phyloP scores from a whole-genome alignment of 768 basidiomycete genomes.

The Tylopilus subfusipes region DNA sequence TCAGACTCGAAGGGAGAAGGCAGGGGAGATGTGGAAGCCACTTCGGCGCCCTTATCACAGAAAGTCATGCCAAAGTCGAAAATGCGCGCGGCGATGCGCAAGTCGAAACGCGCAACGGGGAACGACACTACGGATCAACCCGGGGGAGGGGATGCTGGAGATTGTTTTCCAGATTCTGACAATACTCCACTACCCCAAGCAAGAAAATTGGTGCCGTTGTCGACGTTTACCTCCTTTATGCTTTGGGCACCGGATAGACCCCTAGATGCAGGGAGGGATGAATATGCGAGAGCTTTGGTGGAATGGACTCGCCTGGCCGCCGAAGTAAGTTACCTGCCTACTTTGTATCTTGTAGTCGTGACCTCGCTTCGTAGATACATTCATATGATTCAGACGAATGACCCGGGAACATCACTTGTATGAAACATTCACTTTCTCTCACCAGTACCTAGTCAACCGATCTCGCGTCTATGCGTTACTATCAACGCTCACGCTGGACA shows the following conservation, averaged over 20 bases:
- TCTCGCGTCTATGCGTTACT: not conserved
- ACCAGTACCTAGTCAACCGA: not conserved
- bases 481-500: not conserved
- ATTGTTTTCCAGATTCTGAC: slow-evolving; percentile 9
- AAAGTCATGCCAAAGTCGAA: slow-evolving; percentile 13
- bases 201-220: slow-evolving; percentile 43
- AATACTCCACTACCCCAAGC: slow-evolving; percentile 5
- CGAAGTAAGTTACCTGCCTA: slow-evolving; percentile 43
- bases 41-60: not conserved
- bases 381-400: slow-evolving; percentile 23
- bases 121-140: slow-evolving; percentile 29
- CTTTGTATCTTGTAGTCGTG: not conserved
- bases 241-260: slow-evolving; percentile 74
- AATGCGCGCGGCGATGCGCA: slow-evolving; percentile 10
- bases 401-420: not conserved
- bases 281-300: slow-evolving; percentile 61
- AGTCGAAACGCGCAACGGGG: slow-evolving; percentile 23
- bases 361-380: slow-evolving; percentile 22
- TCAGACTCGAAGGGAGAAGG: slow-evolving; percentile 12
- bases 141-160: slow-evolving; percentile 22
- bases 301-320: slow-evolving; percentile 70
- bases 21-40: slow-evolving; percentile 3
- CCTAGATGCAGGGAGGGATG: slow-evolving; percentile 66
- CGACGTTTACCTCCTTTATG: slow-evolving; percentile 63
- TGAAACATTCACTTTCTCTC: not conserved